Evolutionary conservation across 1,284 basidiomycete species (phyloP), one percentile per base, ranked within the genome.

Genomic region (Ceratobasidium sp.): DNA sequence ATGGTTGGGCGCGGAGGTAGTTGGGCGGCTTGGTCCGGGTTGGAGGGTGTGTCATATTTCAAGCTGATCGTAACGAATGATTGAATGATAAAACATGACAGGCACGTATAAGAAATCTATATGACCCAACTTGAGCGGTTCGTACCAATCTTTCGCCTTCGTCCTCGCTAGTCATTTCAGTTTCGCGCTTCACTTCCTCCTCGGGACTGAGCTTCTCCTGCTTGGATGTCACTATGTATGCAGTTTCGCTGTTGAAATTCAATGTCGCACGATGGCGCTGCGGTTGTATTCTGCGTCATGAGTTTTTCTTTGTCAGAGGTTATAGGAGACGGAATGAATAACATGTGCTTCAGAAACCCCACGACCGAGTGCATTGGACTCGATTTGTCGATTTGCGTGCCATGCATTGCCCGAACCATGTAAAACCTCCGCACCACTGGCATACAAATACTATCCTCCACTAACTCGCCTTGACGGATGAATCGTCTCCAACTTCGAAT

Each of bases 211-310:
- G 82, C 86, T 98, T 57, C 88, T 9, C 65, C 88, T 90, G 95
- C 17, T 96, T 29, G 96, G 0, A 85, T 97, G 56, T 86, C 97
- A 25, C 94, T 95, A 7, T 90, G 70, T 97, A 96, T 83, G 87
- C 97, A 76, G 86, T 96, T 56, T 95, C 94, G 25, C 85, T 98
- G 59, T 85, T 98, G 49, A 96, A 96, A 2, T 96, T 97, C 87
- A 97, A 97, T 83, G 87, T 97, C 76, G 91, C 94, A 43, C 90
- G 91, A 81, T 88, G 91, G 92, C 92, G 43, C 86, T 98, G 34
- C 86, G 86, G 76, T 86, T 89, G 76, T 96, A 98, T 84, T 97
- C 97, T 83, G 90, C 91, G 79, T 90, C 65, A 87, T 67, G 34
- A 29, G 19, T 15, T 19, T 29, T 29, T 29, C 25, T 29, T 29